phyloP scores from a whole-genome alignment of 2,329 filamentous ascomycete species.

The Camillea tinctor region DNA sequence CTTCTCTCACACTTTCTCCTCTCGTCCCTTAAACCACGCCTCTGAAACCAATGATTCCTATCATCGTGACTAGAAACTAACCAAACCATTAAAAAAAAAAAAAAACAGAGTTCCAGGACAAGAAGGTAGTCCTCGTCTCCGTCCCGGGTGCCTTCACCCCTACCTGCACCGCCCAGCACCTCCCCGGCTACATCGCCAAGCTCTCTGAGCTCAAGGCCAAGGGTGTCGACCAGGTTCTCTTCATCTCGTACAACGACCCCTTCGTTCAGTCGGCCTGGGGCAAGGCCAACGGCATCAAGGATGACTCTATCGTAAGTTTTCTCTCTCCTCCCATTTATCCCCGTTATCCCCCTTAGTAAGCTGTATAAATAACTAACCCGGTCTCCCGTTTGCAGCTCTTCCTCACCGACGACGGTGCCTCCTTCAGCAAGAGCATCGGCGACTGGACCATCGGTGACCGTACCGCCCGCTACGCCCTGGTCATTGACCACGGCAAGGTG shows the following conservation, averaged over 20 bases:
- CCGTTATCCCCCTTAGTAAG: not conserved
- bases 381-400: constrained; percentile 55
- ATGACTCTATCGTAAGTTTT: constrained; percentile 57
- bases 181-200: constrained; percentile 77
- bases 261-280: constrained; percentile 88
- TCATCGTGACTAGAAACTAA: no score
- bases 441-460: constrained; percentile 70
- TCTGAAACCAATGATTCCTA: no score
- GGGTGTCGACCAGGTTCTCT: constrained; percentile 78
- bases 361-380: constrained; percentile 5
- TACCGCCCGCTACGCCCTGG: constrained; percentile 75
- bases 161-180: constrained; percentile 77
- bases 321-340: not conserved
- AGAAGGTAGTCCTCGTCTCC: constrained; percentile 56
- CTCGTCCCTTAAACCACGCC: not conserved
- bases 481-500: constrained; percentile 82
- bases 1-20: not conserved
- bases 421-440: constrained; percentile 75
- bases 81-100: no score
- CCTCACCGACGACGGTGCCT: constrained; percentile 65
- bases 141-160: constrained; percentile 79
- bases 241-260: constrained; percentile 81
- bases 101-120: constrained; percentile 50
- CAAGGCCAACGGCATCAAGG: constrained; percentile 79
- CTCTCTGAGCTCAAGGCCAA: constrained; percentile 69